Evolutionary conservation across 75 land plant genomes (phyloP).

Genomic region (Pinus tabuliformis): DNA sequence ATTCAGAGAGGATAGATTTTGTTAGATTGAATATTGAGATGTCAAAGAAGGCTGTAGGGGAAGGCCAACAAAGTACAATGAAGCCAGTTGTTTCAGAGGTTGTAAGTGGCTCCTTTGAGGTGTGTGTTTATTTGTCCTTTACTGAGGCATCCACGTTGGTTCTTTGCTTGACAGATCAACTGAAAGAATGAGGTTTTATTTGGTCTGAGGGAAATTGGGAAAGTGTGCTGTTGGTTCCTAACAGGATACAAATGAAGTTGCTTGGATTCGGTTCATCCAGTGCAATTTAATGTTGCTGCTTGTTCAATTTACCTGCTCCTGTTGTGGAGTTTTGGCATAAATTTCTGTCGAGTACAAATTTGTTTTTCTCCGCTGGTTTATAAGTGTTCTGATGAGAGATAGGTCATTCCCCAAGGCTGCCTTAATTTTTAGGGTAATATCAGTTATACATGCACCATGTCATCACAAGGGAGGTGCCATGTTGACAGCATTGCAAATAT

Average conservation of each 20-base stretch:
- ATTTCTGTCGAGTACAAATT: background rate
- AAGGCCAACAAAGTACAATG: background rate
- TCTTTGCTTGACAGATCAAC: background rate
- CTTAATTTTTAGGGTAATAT: background rate
- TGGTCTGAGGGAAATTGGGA: background rate
- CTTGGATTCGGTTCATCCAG: background rate
- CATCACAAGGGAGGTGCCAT: background rate
- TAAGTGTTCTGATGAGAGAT: background rate
- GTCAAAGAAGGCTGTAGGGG: background rate
- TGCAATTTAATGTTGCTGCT: background rate
- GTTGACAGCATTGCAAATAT: background rate
- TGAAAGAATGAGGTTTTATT: background rate
- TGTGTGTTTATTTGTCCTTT: background rate
- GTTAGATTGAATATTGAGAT: conserved; percentile 3
- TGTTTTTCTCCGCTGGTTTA: background rate
- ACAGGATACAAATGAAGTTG: background rate
- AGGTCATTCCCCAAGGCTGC: background rate
- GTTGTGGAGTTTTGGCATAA: background rate
- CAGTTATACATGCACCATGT: background rate
- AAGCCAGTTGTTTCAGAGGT: background rate
- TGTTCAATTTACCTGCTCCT: no score
- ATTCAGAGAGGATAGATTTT: background rate
- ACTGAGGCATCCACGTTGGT: background rate
- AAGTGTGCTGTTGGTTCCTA: no score
- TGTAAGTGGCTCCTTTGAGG: background rate